Base-by-base conservation (phyloP, 1,284 basidiomycete genomes). In the Microbotryum intermedium region DNA sequence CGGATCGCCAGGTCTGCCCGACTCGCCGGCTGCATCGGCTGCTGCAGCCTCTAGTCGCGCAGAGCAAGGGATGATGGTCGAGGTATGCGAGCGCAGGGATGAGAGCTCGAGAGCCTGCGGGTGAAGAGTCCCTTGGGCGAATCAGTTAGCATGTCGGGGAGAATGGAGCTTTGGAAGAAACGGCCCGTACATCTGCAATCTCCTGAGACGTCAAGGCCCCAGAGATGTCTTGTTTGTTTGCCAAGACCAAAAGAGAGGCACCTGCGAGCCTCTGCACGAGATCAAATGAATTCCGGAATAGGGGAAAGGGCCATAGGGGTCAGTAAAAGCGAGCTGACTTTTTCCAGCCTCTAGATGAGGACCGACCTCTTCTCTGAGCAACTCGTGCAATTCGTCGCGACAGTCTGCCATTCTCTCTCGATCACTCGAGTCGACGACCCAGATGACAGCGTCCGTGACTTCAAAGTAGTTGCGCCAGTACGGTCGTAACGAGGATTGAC, bases 381-480 rank as follows among this genome's bases (percentile, higher is more conserved):
- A 79, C 61, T 81, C 84, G 69, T 88, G 84, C 29, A 98, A 80
- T 76, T 99, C 95, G 50, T 83, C 79, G 71, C 82, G 85, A 75
- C 93, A 97, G 74, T 98, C 94, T 47, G 79, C 76, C 80, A 97
- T 88, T 59, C 95, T 82, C 75, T 90, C 81, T 39, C 86, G 81
- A 76, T 98, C 95, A 47, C 87, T 84, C 1, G 90, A 93, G 77
- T 98, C 95, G 42, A 98, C 93, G 20, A 99, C 95, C 95, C 95
- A 99, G 39, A 98, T 90, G 51, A 99, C 81, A 4, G 89, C 94
- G 76, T 98, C 95, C 6, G 95, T 98, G 75, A 92, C 88, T 75
- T 99, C 95, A 71, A 98, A 99, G 77, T 98, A 98, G 76, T 98
- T 99, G 39, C 91, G 80, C 95, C 95, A 98, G 75, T 98, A 99